Evolutionary conservation across 352 stramenopile species (phyloP).

Genomic region (Lagenidium giganteum): DNA sequence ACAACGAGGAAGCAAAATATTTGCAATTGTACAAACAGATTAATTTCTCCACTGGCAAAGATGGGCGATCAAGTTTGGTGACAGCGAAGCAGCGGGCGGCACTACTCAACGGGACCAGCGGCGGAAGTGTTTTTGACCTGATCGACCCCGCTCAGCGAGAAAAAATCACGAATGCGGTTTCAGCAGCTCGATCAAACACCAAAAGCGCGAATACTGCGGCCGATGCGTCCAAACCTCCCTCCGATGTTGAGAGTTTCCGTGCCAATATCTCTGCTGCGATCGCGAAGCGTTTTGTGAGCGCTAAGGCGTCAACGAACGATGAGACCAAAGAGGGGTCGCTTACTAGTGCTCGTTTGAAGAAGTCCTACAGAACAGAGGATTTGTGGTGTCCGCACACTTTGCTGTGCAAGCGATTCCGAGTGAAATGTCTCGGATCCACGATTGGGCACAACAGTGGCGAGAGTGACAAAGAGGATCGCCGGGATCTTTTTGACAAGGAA

Average conservation of each 20-base stretch:
- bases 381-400: slow-evolving; percentile 61
- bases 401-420: slow-evolving; percentile 80
- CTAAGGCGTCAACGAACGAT: slow-evolving; percentile 15
- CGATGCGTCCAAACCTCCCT: too few relatives aligned
- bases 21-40: slow-evolving; percentile 44
- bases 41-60: slow-evolving; percentile 44
- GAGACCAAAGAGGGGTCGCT: neutral
- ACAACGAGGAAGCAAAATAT: slow-evolving; percentile 16
- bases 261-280: slow-evolving; percentile 79
- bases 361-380: slow-evolving; percentile 41
- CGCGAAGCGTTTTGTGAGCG: slow-evolving; percentile 71
- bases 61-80: slow-evolving; percentile 24
- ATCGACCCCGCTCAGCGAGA: slow-evolving; percentile 34
- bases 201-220: slow-evolving; percentile 31
- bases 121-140: slow-evolving; percentile 58
- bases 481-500: slow-evolving; percentile 64
- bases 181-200: slow-evolving; percentile 20
- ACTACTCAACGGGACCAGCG: slow-evolving; percentile 17
- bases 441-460: slow-evolving; percentile 15
- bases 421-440: slow-evolving; percentile 44
- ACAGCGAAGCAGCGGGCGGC: slow-evolving; percentile 45
- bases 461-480: slow-evolving; percentile 21
- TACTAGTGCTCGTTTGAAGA: slow-evolving; percentile 16
- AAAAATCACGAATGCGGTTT: slow-evolving; percentile 33
- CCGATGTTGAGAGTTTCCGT: too few relatives aligned